A percentile compares a stretch with the other conserved stretches of the same genome.
phyloP scores from a whole-genome alignment of 441 rosid species.

The Geranium incanum region DNA sequence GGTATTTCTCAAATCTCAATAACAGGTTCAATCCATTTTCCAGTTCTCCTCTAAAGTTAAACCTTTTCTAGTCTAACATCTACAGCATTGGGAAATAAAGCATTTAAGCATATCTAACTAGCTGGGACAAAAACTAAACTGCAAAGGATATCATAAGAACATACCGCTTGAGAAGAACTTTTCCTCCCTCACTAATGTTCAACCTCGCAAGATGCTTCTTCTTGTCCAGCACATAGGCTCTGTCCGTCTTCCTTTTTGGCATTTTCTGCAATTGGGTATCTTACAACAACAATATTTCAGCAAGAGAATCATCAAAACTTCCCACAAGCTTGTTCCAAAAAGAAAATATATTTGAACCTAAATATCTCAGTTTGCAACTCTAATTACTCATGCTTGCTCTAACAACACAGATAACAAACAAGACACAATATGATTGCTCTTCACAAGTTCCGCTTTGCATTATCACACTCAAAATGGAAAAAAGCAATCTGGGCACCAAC shows the following conservation, averaged over 20 bases:
- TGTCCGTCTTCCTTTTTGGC: constrained; percentile 91
- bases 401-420: neutral
- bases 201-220: constrained; percentile 80
- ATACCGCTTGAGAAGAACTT: constrained; percentile 76
- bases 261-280: constrained; percentile 97
- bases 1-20: neutral
- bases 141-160: neutral
- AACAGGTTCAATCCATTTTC: neutral
- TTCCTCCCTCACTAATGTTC: constrained; percentile 65
- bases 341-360: neutral
- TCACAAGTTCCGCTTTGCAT: neutral
- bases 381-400: neutral
- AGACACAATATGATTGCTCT: neutral
- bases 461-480: neutral
- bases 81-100: neutral
- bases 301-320: constrained; percentile 1
- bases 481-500: neutral
- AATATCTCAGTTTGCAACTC: neutral
- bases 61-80: neutral
- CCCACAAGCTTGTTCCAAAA: neutral
- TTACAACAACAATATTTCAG: constrained; percentile 40
- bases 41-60: neutral
- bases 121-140: neutral
- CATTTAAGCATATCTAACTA: neutral
- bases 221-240: constrained; percentile 81